These are phyloP conservation scores for Melaleuca quinquenervia DNA, from an alignment of 345 rosid species.

Conservation along the genomic window DNA sequence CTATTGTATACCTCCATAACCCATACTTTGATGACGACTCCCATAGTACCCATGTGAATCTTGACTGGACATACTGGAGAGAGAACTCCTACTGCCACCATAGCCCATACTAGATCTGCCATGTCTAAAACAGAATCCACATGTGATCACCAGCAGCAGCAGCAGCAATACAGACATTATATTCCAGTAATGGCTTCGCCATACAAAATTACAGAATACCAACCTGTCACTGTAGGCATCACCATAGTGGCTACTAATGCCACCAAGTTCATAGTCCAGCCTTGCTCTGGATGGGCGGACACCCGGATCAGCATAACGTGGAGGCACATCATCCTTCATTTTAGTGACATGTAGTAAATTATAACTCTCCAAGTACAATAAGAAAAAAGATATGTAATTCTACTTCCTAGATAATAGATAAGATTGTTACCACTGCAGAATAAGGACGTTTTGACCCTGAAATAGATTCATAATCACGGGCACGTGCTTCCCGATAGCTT, in stretches of 20 bases:
- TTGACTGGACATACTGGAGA: constrained; percentile 32
- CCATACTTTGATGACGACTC: constrained; percentile 72
- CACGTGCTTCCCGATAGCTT: constrained; percentile 65
- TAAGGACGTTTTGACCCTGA: constrained; percentile 91
- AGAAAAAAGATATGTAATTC: background rate
- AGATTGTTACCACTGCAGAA: constrained; percentile 46
- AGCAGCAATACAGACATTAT: background rate
- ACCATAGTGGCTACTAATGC: constrained; percentile 56
- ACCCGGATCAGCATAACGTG: constrained; percentile 62
- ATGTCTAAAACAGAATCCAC: constrained; percentile 34
- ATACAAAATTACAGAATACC: background rate
- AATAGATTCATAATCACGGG: constrained; percentile 75
- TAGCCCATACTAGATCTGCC: constrained; percentile 76
- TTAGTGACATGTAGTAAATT: background rate
- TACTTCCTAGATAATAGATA: background rate
- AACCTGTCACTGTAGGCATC: constrained; percentile 88
- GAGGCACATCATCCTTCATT: constrained; percentile 75
- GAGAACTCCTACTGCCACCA: constrained; percentile 72
- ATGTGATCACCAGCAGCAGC: background rate
- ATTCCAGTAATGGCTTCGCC: background rate
- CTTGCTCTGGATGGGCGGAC: constrained; percentile 85
- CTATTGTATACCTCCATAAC: constrained; percentile 48
- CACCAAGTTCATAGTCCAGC: constrained; percentile 64
- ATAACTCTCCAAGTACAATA: background rate
- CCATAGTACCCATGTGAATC: constrained; percentile 73